Conservation (phyloP, 371 early-diverging fungal species). For the Mucor irregularis region DNA sequence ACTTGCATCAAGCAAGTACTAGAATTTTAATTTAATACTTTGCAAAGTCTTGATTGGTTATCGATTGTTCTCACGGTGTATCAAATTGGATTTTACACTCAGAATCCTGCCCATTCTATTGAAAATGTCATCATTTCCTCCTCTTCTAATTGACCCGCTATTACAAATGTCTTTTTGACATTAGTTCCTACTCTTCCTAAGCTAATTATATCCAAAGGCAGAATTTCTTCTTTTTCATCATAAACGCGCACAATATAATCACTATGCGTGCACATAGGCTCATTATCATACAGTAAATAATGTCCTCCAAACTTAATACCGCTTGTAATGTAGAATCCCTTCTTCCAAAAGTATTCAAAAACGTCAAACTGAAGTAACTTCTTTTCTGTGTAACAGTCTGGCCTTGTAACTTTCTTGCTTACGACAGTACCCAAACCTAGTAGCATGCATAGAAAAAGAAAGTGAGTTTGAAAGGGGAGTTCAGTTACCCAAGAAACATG, state of each 20-base stretch:
- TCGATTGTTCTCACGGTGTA: too few species aligned
- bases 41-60: too few species aligned
- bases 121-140: slow-evolving; percentile 17
- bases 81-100: too few species aligned
- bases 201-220: slow-evolving; percentile 41
- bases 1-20: not conserved
- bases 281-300: slow-evolving; percentile 59
- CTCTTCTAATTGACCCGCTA: slow-evolving; percentile 22
- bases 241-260: slow-evolving; percentile 45
- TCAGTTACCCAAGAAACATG: too few species aligned
- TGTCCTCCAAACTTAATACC: slow-evolving; percentile 71
- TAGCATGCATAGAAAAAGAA: too few species aligned
- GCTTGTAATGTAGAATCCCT: slow-evolving; percentile 51
- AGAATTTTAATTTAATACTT: too few species aligned
- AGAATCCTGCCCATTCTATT: slow-evolving; percentile 54
- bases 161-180: slow-evolving; percentile 54
- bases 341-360: slow-evolving; percentile 55
- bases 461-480: too few species aligned
- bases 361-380: too few species aligned
- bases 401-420: not conserved
- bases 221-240: not conserved
- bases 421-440: not conserved
- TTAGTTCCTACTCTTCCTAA: slow-evolving; percentile 55
- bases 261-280: slow-evolving; percentile 58
- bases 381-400: too few species aligned